Percentiles rank a stretch among this genome's conserved stretches.
These are phyloP conservation scores for Massariosphaeria phaeospora DNA, from an alignment of 495 filamentous ascomycete species.

Conservation along the genomic window DNA sequence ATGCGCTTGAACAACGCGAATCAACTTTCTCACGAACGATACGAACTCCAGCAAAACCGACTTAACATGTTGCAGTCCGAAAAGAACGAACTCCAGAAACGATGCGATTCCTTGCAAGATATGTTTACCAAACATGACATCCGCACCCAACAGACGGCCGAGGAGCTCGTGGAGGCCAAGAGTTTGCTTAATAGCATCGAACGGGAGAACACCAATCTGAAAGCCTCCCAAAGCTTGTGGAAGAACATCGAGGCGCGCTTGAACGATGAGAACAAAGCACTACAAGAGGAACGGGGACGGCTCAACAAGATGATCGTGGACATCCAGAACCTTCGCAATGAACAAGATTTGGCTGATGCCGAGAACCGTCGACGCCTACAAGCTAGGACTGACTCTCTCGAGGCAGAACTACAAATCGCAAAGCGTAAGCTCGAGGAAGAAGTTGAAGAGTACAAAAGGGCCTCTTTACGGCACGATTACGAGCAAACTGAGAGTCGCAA, in stretches of 20 bases:
- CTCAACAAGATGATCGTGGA: slow-evolving; percentile 74
- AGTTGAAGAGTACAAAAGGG: slow-evolving; percentile 73
- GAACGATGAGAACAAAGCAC: slow-evolving; percentile 73
- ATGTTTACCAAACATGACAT: slow-evolving; percentile 83
- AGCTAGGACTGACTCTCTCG: slow-evolving; percentile 66
- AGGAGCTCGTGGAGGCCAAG: slow-evolving; percentile 84
- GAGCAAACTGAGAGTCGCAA: slow-evolving; percentile 80
- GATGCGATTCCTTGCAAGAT: slow-evolving; percentile 68
- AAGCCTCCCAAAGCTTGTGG: slow-evolving; percentile 86
- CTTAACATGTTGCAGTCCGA: slow-evolving; percentile 75
- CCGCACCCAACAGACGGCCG: slow-evolving; percentile 80
- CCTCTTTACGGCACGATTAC: slow-evolving; percentile 75
- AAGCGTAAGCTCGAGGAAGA: slow-evolving; percentile 83
- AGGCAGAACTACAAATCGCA: slow-evolving; percentile 67
- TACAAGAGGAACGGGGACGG: slow-evolving; percentile 75
- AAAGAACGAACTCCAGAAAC: slow-evolving; percentile 76
- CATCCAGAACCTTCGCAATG: slow-evolving; percentile 80
- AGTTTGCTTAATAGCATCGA: slow-evolving; percentile 79
- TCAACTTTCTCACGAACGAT: slow-evolving; percentile 72
- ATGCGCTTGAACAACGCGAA: slow-evolving; percentile 74
- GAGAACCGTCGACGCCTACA: slow-evolving; percentile 77
- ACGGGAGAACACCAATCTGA: slow-evolving; percentile 84
- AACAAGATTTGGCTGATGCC: slow-evolving; percentile 78
- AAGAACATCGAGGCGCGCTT: slow-evolving; percentile 86
- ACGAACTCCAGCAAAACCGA: slow-evolving; percentile 86